Conservation (phyloP, 345 rosid species). For the Eucalyptus polyanthemos region DNA sequence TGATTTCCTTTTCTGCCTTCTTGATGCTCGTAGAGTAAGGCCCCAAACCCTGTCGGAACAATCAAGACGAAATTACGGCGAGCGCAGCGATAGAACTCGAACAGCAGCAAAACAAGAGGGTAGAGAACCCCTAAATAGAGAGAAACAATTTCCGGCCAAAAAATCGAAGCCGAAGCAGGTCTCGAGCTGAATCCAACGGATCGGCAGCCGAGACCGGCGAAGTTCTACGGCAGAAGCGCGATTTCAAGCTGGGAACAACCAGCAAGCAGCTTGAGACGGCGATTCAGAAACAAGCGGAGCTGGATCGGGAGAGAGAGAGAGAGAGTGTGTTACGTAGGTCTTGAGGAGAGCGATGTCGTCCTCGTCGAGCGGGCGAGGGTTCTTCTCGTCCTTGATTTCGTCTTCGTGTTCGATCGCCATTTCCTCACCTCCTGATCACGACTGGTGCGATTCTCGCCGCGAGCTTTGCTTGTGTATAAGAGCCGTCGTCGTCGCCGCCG, state of each 20-base stretch:
- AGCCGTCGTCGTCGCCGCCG: background rate
- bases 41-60: slow-evolving; percentile 59
- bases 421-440: background rate
- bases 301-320: background rate
- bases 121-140: background rate
- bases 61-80: background rate
- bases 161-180: background rate
- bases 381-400: slow-evolving; percentile 77
- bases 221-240: background rate
- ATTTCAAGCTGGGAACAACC: background rate
- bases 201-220: background rate
- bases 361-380: slow-evolving; percentile 80
- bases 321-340: slow-evolving; percentile 40
- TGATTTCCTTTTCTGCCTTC: slow-evolving; percentile 87
- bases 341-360: slow-evolving; percentile 92
- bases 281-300: background rate
- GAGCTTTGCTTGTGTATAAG: background rate
- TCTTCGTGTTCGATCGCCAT: slow-evolving; percentile 39
- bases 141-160: background rate
- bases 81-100: background rate
- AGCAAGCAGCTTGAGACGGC: background rate
- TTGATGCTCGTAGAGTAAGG: slow-evolving; percentile 86
- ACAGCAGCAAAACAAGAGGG: background rate
- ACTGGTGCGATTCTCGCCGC: background rate
- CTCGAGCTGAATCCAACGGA: background rate